Evolutionary conservation across 495 filamentous ascomycete species (phyloP).

Genomic region (Neurospora pannonica): DNA sequence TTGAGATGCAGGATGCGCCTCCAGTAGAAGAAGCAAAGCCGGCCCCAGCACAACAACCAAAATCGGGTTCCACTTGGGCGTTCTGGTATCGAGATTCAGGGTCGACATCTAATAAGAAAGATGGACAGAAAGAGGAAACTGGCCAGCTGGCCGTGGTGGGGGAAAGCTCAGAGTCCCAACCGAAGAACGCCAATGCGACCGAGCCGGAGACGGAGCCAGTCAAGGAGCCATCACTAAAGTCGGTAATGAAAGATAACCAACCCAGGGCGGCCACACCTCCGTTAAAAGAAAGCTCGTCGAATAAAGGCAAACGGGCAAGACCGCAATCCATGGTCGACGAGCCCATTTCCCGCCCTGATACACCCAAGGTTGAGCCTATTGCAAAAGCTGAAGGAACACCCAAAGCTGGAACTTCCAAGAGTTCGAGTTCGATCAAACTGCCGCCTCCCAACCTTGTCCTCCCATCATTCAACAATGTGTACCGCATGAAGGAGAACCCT

Average conservation of each 20-base stretch:
- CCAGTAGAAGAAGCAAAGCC: constrained; percentile 6
- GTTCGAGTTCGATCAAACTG: constrained; percentile 25
- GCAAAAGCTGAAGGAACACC: constrained; percentile 12
- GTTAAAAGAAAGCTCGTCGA: constrained; percentile 18
- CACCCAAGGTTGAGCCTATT: constrained; percentile 26
- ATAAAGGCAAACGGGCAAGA: constrained; percentile 41
- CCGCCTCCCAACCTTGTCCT: constrained; percentile 54
- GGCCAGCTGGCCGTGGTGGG: constrained; percentile 64
- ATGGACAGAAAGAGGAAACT: constrained; percentile 28
- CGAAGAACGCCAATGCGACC: constrained; percentile 49
- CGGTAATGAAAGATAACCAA: constrained; percentile 19
- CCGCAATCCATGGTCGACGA: constrained; percentile 38
- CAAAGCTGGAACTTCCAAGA: constrained; percentile 16
- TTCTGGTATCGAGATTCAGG: constrained; percentile 70
- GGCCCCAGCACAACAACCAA: constrained; percentile 17
- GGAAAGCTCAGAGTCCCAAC: constrained; percentile 52
- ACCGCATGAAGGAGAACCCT: constrained; percentile 54
- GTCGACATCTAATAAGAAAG: constrained; percentile 25
- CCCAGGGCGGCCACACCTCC: constrained; percentile 12
- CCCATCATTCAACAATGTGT: constrained; percentile 59
- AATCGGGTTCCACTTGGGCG: constrained; percentile 65
- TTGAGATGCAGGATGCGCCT: constrained; percentile 31
- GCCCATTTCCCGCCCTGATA: constrained; percentile 21
- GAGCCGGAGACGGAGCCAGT: constrained; percentile 33
- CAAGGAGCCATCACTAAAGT: constrained; percentile 27